phyloP scores from a whole-genome alignment of 345 rosid species.

The Murraya paniculata region DNA sequence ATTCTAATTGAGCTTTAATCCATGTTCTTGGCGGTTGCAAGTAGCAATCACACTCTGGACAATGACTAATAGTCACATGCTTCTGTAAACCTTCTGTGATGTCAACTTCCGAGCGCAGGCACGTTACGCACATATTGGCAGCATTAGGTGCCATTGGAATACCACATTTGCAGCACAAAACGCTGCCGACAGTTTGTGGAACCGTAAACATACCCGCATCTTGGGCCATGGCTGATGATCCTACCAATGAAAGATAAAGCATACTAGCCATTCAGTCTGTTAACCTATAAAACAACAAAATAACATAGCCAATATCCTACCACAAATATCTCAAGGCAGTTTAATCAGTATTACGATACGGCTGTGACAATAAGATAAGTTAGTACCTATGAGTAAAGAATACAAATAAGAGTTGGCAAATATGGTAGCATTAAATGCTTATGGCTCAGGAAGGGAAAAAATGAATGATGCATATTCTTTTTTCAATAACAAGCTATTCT shows the following conservation, averaged over 20 bases:
- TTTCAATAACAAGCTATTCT: not conserved
- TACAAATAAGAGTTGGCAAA: not conserved
- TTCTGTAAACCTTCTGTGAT: slow-evolving; percentile 20
- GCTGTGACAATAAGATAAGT: not conserved
- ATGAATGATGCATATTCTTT: not conserved
- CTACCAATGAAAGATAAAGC: not conserved
- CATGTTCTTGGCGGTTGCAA: slow-evolving; percentile 17
- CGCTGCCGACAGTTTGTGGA: slow-evolving; percentile 17
- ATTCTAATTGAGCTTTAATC: slow-evolving; percentile 19
- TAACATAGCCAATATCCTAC: not conserved
- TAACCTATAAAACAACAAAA: not conserved
- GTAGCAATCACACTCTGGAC: slow-evolving; percentile 18
- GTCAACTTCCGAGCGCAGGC: slow-evolving; percentile 22
- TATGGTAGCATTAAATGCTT: not conserved
- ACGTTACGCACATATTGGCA: slow-evolving; percentile 14
- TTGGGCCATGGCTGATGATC: not conserved
- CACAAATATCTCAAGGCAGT: not conserved
- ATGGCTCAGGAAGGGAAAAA: not conserved
- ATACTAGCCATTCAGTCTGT: not conserved
- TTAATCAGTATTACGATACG: not conserved
- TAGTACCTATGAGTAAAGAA: not conserved
- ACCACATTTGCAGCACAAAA: slow-evolving; percentile 22
- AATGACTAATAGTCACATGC: slow-evolving; percentile 6
- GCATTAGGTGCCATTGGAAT: slow-evolving; percentile 19
- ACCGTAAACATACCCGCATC: slow-evolving; percentile 15